Base-by-base conservation (phyloP, 108 stramenopile genomes). In the Skeletonema grethae region DNA sequence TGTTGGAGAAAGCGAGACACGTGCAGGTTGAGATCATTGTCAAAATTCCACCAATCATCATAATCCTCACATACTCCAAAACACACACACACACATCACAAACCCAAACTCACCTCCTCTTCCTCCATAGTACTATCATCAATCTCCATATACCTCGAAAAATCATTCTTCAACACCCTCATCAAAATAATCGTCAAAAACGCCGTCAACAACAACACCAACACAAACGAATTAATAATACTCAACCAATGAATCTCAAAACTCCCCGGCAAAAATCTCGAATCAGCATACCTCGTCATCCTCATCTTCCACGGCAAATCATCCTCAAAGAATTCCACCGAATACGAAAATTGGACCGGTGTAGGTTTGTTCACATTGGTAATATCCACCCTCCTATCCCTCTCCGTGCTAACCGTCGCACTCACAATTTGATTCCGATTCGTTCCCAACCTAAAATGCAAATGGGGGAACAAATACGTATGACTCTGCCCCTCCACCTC, bases 171-270 rank as follows among this genome's bases (percentile, higher is more conserved):
- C 69, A 99, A 83, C 15, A 98, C 90, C 39, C 98, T 86, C 85
- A 98, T 82, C 69, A 99, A 71, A 65, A 98, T 98, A 58, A 98
- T 93, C 39, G 95, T 85, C 76, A 99, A 82, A 75, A 98, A 98
- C 0, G 95, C 95, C n/a, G 96, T 97, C 36, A 99, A 83, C 13
- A 99, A 82, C 13, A 99, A 72, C 7, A 99, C 99, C 48, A 99
- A 80, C 11, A 98, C 98, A 57, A 97, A 93, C 29, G 96, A 94
- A 78, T 98, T 99, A 84, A 98, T 96, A 81, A 99, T 99, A 63
- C 95, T 95, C 39, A 98, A 82, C 99, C 99, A 93, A 83, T 95
- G 94, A 53, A 99, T 96, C 78, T 99, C 97, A 82, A 97, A 94
- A 7, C 88, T 90, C 25, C 85, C 75, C 10, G 92, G 94, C 45